Conservation (phyloP, 2,329 filamentous ascomycete genomes). For the Fusarium marasasianum region DNA sequence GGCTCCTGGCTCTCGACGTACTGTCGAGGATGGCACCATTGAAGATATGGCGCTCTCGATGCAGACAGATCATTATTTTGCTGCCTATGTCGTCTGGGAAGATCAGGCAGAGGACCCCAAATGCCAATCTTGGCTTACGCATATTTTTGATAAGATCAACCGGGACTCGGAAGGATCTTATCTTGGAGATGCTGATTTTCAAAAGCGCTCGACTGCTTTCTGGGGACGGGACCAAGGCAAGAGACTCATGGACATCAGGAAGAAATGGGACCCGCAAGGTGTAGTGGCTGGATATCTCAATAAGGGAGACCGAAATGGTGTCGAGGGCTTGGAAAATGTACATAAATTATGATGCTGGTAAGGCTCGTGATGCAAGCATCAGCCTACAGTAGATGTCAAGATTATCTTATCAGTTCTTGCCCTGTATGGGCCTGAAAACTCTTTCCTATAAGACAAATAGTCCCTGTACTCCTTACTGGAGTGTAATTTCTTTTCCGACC, state of each 20-base stretch:
- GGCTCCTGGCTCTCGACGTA: neutral
- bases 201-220: neutral
- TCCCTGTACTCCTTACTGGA: fast-evolving
- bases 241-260: neutral
- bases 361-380: fast-evolving
- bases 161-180: neutral
- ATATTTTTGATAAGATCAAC: neutral
- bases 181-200: neutral
- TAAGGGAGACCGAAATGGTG: neutral
- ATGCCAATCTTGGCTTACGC: neutral
- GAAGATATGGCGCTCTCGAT: neutral
- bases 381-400: fast-evolving
- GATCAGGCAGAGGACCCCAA: neutral
- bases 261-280: neutral
- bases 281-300: neutral
- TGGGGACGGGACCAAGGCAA: neutral
- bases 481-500: fast-evolving
- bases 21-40: neutral
- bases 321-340: neutral
- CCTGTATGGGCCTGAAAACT: neutral
- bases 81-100: neutral
- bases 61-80: neutral
- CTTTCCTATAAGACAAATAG: fast-evolving
- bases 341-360: fast-evolving
- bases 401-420: neutral